These are phyloP conservation scores for Penicillium manginii DNA, from an alignment of 495 filamentous ascomycete genomes.

Conservation along the genomic window DNA sequence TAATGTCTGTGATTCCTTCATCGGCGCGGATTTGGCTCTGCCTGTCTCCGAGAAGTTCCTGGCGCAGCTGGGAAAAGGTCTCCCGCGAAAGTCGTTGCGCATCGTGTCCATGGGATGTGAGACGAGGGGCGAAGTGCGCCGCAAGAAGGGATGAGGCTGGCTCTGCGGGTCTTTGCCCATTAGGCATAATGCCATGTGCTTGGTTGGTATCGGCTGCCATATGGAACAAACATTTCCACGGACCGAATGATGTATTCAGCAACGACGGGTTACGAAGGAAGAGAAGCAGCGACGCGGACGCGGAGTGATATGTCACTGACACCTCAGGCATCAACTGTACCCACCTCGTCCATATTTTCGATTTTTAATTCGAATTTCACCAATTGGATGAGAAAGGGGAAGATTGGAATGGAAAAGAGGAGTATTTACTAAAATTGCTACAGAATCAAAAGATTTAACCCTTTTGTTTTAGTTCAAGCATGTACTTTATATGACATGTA, in stretches of 20 bases:
- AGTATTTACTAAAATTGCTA: no score
- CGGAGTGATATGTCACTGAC: slow-evolving; percentile 19
- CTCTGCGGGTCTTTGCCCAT: slow-evolving; percentile 32
- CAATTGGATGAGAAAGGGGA: not conserved
- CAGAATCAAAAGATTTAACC: no score
- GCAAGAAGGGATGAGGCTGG: slow-evolving; percentile 72
- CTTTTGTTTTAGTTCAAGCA: no score
- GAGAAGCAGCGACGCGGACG: slow-evolving; percentile 10
- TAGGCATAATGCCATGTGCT: slow-evolving; percentile 17
- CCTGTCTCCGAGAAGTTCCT: slow-evolving; percentile 60
- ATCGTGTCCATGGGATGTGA: slow-evolving; percentile 46
- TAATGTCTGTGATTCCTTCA: slow-evolving; percentile 72
- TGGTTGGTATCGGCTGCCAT: slow-evolving; percentile 36
- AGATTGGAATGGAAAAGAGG: no score
- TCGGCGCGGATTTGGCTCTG: slow-evolving; percentile 50
- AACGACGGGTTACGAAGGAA: slow-evolving; percentile 6
- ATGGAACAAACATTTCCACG: slow-evolving; percentile 21
- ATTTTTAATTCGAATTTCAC: not conserved
- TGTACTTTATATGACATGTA: no score
- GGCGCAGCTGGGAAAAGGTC: slow-evolving; percentile 65
- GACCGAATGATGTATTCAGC: not conserved
- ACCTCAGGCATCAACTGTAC: slow-evolving; percentile 28
- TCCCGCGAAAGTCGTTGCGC: slow-evolving; percentile 50
- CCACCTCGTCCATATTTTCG: not conserved
- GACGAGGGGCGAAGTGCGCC: slow-evolving; percentile 59